Base-by-base conservation (phyloP, 106 monocot species). In the Dendrobium chrysotoxum region DNA sequence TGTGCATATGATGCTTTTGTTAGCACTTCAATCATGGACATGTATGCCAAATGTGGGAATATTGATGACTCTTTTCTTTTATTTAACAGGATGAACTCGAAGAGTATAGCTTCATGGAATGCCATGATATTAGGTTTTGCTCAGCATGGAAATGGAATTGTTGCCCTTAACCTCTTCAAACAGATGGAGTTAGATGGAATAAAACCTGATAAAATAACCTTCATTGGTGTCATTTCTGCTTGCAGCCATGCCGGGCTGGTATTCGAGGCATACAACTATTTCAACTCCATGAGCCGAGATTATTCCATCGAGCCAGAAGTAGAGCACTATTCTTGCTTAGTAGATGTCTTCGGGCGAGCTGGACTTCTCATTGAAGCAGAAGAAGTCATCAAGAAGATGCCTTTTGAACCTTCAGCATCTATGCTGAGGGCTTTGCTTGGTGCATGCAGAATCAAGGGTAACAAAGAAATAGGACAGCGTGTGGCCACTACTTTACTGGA, bases 11-110 rank as follows among this genome's bases (percentile, higher is more conserved):
- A 91, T 87, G 9, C 86, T 45, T 91, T 89, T 81, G 91, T 91
- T 1, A 85, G 71, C 11, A 93, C 91, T 30, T 89, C 93, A 30
- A 79, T 85, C 20, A 76, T 93, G 82, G 93, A 93, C 68, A 91
- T 91, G 94, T 94, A 94, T 85, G 87, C 89, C 65, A 94, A 89
- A 82, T 94, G 94, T 82, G 94, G 94, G 28, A 89, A 44, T 42
- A 67, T 93, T 23, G 83, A 94, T 26, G 91, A 94, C 71, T 89
- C 91, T 11, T 85, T 78, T 17, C n/a, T 44, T 30, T 64, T 91
- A 16, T 91, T 94, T 75, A 82, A 85, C 58, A 86, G 84, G 78
- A 86, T 85, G 82, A 39, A 74, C 18, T 42, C 35, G 0, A 87
- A 85, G 80, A 85, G 23, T 75, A 53, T 81, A 47, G 87, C 88